Conservation (phyloP, 1,284 basidiomycete species). For the Papiliotrema terrestris region DNA sequence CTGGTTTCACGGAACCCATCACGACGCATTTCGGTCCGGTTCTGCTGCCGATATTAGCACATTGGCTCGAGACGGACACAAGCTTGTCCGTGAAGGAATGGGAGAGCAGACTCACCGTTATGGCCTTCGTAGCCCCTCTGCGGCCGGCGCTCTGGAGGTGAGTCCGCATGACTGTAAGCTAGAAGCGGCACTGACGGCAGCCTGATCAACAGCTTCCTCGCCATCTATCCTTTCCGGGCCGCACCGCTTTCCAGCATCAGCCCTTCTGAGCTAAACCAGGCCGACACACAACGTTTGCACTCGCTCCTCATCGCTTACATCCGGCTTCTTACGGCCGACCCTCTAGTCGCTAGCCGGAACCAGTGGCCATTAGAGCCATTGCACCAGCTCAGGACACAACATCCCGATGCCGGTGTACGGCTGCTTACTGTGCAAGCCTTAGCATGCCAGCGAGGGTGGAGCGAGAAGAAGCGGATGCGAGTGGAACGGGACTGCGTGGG, state of each 20-base stretch:
- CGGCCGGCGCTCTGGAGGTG: slow-evolving; percentile 44
- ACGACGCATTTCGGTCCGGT: slow-evolving; percentile 35
- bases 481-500: slow-evolving; percentile 64
- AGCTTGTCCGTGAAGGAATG: slow-evolving; percentile 15
- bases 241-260: background rate
- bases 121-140: slow-evolving; percentile 30
- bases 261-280: background rate
- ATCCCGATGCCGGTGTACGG: slow-evolving; percentile 62
- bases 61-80: slow-evolving; percentile 30
- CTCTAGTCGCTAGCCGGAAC: slow-evolving; percentile 59
- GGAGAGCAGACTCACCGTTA: slow-evolving; percentile 29
- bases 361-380: slow-evolving; percentile 56
- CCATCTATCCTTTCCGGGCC: slow-evolving; percentile 23
- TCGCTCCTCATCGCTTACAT: slow-evolving; percentile 69
- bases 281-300: slow-evolving; percentile 51
- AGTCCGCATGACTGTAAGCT: slow-evolving; percentile 12
- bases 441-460: slow-evolving; percentile 68
- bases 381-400: slow-evolving; percentile 46
- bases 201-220: slow-evolving; percentile 44
- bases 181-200: slow-evolving; percentile 5
- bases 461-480: slow-evolving; percentile 65
- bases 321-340: slow-evolving; percentile 68
- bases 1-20: slow-evolving; percentile 22
- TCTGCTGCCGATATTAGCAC: slow-evolving; percentile 35
- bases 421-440: slow-evolving; percentile 74